Conservation (phyloP, 352 stramenopile species). For the Poterioochromonas sp. region DNA sequence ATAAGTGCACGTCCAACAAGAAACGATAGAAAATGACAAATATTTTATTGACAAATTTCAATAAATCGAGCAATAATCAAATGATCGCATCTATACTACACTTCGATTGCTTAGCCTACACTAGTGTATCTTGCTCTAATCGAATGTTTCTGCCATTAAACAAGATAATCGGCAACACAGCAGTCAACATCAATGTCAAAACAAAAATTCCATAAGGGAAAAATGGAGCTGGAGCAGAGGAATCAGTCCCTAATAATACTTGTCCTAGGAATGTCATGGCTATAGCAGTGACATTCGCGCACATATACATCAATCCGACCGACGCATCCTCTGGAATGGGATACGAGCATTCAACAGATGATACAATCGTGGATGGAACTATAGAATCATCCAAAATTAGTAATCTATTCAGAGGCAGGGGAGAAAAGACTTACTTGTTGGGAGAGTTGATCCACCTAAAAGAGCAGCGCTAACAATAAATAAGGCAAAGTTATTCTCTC, state of each 20-base stretch:
- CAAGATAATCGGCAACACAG: not conserved
- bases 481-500: not conserved
- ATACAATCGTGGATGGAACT: constrained; percentile 4
- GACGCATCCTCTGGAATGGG: not conserved
- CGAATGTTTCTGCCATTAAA: not conserved
- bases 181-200: not conserved
- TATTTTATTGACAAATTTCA: too few species aligned
- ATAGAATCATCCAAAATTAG: not conserved
- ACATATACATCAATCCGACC: constrained; percentile 9
- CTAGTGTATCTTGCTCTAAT: not conserved
- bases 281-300: constrained; percentile 4
- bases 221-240: not conserved
- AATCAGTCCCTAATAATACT: not conserved
- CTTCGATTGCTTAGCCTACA: too few species aligned
- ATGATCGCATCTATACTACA: too few species aligned
- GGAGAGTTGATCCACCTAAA: not conserved
- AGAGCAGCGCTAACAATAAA: not conserved
- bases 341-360: constrained; percentile 20
- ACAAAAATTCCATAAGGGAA: constrained; percentile 23
- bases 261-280: constrained; percentile 20
- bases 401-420: not conserved
- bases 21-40: too few species aligned
- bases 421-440: not conserved
- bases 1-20: too few species aligned
- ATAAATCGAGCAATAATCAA: too few species aligned